Evolutionary conservation across 345 rosid genomes (phyloP).

Genomic region (Eucalyptus erythrocorys): DNA sequence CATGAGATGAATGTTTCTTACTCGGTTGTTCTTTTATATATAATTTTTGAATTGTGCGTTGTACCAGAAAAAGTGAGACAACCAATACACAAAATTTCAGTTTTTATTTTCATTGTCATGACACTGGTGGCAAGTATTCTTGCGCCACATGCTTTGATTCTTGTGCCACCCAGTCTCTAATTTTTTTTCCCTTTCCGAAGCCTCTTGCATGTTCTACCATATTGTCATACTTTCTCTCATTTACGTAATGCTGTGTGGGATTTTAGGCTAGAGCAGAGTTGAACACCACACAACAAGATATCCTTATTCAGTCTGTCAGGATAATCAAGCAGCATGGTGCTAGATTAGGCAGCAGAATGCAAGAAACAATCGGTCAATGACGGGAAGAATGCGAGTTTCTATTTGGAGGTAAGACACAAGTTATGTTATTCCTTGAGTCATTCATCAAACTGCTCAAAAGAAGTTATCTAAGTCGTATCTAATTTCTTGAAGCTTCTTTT

Average conservation of each 20-base stretch:
- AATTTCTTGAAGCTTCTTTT: not conserved
- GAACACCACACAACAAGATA: constrained; percentile 53
- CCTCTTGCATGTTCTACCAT: not conserved
- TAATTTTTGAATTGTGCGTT: not conserved
- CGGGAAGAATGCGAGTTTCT: not conserved
- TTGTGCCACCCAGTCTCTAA: not conserved
- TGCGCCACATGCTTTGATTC: not conserved
- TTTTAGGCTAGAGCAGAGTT: constrained; percentile 62
- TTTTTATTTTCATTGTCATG: not conserved
- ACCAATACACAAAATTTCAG: not conserved
- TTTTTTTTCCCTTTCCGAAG: not conserved
- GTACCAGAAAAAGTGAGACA: not conserved
- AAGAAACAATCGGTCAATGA: not conserved
- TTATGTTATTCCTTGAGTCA: not conserved
- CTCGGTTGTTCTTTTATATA: not conserved
- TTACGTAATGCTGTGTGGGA: not conserved
- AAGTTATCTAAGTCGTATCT: not conserved
- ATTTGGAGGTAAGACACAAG: constrained; percentile 9
- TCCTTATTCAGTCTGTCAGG: constrained; percentile 52
- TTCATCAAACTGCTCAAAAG: not conserved
- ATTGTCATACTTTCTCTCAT: not conserved
- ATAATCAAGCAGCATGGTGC: constrained; percentile 73
- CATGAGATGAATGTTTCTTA: not conserved
- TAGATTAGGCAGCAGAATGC: constrained; percentile 31
- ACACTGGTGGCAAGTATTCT: not conserved